phyloP scores from a whole-genome alignment of 139 green algal genomes.

The Zygnema circumcarinatum region DNA sequence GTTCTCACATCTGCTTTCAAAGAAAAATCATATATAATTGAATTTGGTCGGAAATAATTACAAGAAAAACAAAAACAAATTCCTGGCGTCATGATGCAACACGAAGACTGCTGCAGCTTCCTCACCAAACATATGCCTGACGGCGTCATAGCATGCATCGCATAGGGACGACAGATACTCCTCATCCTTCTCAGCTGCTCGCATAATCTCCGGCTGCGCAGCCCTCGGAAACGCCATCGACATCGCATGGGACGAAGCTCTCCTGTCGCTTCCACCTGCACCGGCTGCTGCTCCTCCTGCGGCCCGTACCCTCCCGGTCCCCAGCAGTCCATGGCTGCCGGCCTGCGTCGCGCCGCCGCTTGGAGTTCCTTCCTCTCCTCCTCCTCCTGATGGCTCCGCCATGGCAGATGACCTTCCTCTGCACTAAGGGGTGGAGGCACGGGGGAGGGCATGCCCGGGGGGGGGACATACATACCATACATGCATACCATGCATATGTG shows the following conservation, averaged over 20 bases:
- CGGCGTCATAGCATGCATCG: slow-evolving; percentile 43
- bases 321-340: neutral
- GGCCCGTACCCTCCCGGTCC: neutral
- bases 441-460: too few relatives aligned
- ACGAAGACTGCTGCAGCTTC: too few relatives aligned
- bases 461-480: too few relatives aligned
- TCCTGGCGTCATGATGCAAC: too few relatives aligned
- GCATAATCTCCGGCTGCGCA: slow-evolving; percentile 58
- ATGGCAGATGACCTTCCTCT: neutral
- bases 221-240: slow-evolving; percentile 53
- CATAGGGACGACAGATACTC: slow-evolving; percentile 49
- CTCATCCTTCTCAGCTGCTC: slow-evolving; percentile 57
- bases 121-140: neutral
- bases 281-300: too few relatives aligned
- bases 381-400: neutral
- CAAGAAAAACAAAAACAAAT: too few relatives aligned
- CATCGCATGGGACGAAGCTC: neutral
- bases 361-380: neutral
- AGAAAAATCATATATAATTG: too few relatives aligned
- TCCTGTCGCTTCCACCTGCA: too few relatives aligned
- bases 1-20: too few relatives aligned
- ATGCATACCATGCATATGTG: too few relatives aligned
- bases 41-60: too few relatives aligned
- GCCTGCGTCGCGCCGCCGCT: neutral
- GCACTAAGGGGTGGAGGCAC: neutral